These are phyloP conservation scores for Camelina neglecta DNA, from an alignment of 345 rosid species.

Conservation along the genomic window DNA sequence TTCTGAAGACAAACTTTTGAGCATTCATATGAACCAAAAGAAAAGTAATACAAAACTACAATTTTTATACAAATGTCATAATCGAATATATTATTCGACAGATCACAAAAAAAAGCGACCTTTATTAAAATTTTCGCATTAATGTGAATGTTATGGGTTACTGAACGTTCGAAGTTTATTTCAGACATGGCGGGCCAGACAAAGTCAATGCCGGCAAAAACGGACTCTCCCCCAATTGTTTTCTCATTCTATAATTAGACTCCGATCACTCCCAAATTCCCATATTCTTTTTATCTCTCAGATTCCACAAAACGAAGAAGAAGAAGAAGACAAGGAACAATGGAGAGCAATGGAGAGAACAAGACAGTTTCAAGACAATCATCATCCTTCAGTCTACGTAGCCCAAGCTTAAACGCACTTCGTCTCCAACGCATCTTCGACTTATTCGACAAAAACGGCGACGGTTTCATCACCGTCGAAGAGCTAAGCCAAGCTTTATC, in stretches of 20 bases:
- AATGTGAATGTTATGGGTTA: slow-evolving; percentile 4
- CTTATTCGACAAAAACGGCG: slow-evolving; percentile 83
- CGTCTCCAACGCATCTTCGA: slow-evolving; percentile 81
- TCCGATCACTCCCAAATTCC: neutral
- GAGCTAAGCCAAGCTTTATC: slow-evolving; percentile 71
- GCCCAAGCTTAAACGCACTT: slow-evolving; percentile 68
- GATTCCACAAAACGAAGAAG: slow-evolving; percentile 10
- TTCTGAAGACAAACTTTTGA: no score
- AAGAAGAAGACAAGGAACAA: neutral
- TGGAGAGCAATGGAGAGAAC: slow-evolving; percentile 20
- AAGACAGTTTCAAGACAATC: slow-evolving; percentile 29
- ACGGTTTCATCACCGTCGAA: slow-evolving; percentile 63
- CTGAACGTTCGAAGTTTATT: no score
- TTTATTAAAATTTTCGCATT: neutral
- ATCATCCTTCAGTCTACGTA: slow-evolving; percentile 61
- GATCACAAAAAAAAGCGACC: slow-evolving; percentile 11
- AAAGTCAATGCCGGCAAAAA: slow-evolving; percentile 43
- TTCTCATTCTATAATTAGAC: slow-evolving; percentile 41
- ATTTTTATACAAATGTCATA: no score
- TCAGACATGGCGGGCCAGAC: slow-evolving; percentile 44
- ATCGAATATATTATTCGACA: neutral
- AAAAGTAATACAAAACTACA: no score
- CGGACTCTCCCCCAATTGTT: slow-evolving; percentile 36
- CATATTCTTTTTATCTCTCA: slow-evolving; percentile 9
- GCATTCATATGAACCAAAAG: no score